phyloP scores from a whole-genome alignment of 2,329 filamentous ascomycete species.

The Leptodontidium sp. region DNA sequence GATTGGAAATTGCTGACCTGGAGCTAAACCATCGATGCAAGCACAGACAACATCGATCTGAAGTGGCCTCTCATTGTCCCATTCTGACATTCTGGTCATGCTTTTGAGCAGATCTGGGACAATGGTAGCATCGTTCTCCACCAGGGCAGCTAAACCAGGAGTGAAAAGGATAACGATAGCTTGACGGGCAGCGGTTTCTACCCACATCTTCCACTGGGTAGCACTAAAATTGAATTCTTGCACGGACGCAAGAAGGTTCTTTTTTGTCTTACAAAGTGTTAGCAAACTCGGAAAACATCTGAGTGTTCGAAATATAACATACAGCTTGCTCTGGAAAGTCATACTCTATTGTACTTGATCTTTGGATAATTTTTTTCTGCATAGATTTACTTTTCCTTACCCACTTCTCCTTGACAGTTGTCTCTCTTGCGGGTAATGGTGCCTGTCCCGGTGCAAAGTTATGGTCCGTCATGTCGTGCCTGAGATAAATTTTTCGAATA shows the following conservation, averaged over 20 bases:
- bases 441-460: too few relatives aligned
- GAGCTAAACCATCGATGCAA: constrained; percentile 63
- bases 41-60: constrained; percentile 60
- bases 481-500: too few relatives aligned
- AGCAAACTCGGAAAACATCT: neutral
- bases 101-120: constrained; percentile 40
- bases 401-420: neutral
- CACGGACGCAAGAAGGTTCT: neutral
- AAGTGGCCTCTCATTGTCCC: neutral
- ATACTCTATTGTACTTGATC: constrained; percentile 7
- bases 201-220: neutral
- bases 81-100: neutral
- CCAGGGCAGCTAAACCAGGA: constrained; percentile 43
- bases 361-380: neutral
- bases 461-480: too few relatives aligned
- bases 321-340: constrained; percentile 14
- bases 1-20: constrained; percentile 16
- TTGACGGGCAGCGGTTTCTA: constrained; percentile 4
- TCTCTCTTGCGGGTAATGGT: neutral
- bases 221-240: neutral
- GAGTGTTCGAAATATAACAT: neutral
- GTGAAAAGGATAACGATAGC: constrained; percentile 47
- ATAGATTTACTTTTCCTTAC: too few relatives aligned
- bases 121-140: constrained; percentile 44
- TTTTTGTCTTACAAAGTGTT: neutral